Evolutionary conservation across 441 rosid species (phyloP).

Genomic region (Syzygium malaccense): DNA sequence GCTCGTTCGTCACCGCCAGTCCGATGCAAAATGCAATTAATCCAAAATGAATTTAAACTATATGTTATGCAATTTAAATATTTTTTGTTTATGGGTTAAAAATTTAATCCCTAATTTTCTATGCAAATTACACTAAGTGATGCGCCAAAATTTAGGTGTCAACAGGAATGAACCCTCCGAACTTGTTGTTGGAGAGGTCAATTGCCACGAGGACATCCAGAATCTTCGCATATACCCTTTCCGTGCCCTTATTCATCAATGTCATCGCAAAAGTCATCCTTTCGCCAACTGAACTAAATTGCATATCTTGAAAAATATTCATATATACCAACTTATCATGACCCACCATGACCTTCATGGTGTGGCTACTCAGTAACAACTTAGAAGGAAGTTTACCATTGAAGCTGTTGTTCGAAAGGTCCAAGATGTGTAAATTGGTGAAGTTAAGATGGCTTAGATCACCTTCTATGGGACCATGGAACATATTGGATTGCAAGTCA

Average conservation of each 20-base stretch:
- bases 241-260: neutral
- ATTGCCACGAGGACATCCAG: neutral
- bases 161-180: neutral
- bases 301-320: fast-evolving
- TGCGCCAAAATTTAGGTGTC: too few species aligned
- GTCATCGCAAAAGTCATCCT: neutral
- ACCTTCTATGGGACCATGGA: neutral
- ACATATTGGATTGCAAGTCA: neutral
- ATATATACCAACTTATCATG: neutral
- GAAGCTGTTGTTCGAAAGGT: neutral
- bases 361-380: neutral
- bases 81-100: too few species aligned
- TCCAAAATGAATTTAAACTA: too few species aligned
- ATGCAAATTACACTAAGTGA: too few species aligned
- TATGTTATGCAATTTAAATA: too few species aligned
- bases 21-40: too few species aligned
- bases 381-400: neutral
- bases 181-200: neutral
- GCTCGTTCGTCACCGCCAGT: too few species aligned
- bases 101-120: too few species aligned
- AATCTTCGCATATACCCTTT: neutral
- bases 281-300: too few species aligned
- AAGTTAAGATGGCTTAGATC: neutral
- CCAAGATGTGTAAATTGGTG: neutral
- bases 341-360: neutral